phyloP scores from a whole-genome alignment of 805 yeast species.

The Metschnikowia continentalis region DNA sequence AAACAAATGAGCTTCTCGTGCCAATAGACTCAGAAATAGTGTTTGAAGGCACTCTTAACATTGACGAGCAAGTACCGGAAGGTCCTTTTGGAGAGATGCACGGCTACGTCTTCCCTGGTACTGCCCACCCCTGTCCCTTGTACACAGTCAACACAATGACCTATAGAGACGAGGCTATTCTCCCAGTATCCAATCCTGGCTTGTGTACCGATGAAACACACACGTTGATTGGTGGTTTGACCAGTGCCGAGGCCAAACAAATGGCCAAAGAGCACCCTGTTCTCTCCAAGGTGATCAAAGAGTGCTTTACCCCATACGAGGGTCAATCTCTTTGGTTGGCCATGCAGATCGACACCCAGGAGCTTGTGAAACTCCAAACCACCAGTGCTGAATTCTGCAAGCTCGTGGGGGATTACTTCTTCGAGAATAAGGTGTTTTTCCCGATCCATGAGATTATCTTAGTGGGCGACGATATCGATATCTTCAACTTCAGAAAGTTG shows the following conservation, averaged over 20 bases:
- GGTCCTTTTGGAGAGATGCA: conserved; percentile 32
- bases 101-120: conserved; percentile 22
- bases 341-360: conserved; percentile 17
- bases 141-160: conserved; percentile 20
- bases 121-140: conserved; percentile 22
- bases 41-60: conserved; percentile 21
- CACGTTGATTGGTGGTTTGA: conserved; percentile 23
- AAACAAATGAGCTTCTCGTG: conserved; percentile 19
- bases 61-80: conserved; percentile 15
- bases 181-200: conserved; percentile 26
- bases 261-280: conserved; percentile 10
- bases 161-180: conserved; percentile 21
- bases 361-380: conserved; percentile 18
- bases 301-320: conserved; percentile 23
- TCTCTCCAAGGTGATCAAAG: conserved; percentile 14
- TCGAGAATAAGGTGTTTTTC: conserved; percentile 13
- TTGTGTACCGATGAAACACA: conserved; percentile 25
- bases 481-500: conserved; percentile 21
- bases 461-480: conserved; percentile 25
- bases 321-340: conserved; percentile 23
- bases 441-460: conserved; percentile 22
- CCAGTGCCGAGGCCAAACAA: conserved; percentile 16
- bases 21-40: conserved; percentile 24
- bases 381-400: conserved; percentile 17
- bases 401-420: conserved; percentile 18